phyloP scores from a whole-genome alignment of 768 basidiomycete species.

The Pilatotrama ljubarskyi region DNA sequence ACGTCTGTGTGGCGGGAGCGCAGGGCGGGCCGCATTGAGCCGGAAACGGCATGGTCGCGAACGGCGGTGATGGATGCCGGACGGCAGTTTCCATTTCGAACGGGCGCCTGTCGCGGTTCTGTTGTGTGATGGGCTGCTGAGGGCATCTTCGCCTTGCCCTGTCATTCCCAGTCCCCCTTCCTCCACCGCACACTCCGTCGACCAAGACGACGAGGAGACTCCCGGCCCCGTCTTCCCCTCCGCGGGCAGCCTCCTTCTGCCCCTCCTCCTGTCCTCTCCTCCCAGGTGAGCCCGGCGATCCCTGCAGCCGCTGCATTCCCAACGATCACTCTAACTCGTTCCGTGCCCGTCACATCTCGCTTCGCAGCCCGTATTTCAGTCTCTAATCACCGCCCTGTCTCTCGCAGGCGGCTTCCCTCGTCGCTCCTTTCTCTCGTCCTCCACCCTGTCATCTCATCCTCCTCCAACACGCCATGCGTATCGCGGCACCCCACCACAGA shows the following conservation, averaged over 20 bases:
- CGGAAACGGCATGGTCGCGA: neutral
- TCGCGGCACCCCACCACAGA: conserved; percentile 4
- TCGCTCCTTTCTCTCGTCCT: conserved; percentile 23
- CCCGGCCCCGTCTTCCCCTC: conserved; percentile 8
- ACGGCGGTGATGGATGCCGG: conserved; percentile 21
- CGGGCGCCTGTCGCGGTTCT: neutral
- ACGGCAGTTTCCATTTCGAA: conserved; percentile 19
- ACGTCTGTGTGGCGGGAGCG: neutral
- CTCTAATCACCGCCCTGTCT: conserved; percentile 17
- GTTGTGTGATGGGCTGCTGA: conserved; percentile 1
- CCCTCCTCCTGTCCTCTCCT: neutral
- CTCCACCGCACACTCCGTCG: conserved; percentile 10
- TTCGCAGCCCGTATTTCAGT: conserved; percentile 10
- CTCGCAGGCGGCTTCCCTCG: conserved; percentile 14
- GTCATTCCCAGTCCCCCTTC: neutral
- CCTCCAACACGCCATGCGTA: conserved; percentile 17
- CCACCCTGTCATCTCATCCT: conserved; percentile 11
- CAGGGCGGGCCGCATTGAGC: neutral
- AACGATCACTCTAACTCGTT: conserved; percentile 1
- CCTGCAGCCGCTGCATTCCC: neutral
- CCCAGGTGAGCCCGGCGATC: conserved; percentile 6
- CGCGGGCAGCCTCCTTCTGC: conserved; percentile 8
- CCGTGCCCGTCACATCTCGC: conserved; percentile 4
- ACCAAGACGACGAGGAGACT: conserved; percentile 18
- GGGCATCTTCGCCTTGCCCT: neutral